Evolutionary conservation across 1,284 basidiomycete genomes (phyloP).

Genomic region (Tilletia setariae): DNA sequence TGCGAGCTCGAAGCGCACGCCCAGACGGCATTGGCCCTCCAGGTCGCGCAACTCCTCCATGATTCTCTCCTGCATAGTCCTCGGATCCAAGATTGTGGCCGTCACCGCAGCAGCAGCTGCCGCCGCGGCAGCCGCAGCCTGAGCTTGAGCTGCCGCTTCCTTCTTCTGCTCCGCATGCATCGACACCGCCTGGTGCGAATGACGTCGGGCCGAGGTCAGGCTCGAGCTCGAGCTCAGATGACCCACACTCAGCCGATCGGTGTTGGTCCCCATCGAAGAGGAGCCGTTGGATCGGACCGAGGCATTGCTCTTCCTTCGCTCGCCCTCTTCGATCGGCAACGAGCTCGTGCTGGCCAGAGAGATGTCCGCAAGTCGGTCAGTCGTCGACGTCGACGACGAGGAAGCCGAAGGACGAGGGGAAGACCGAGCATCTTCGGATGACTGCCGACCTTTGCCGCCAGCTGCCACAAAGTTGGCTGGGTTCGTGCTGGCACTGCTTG

Average conservation of each 20-base stretch:
- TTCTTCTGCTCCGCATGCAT: slow-evolving; percentile 6
- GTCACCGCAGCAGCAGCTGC: slow-evolving; percentile 11
- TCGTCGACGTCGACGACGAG: background rate
- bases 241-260: background rate
- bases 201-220: slow-evolving; percentile 16
- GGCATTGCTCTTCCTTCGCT: background rate
- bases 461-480: background rate
- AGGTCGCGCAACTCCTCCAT: slow-evolving; percentile 34
- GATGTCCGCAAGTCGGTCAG: background rate
- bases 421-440: background rate
- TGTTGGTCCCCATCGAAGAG: background rate
- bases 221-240: slow-evolving; percentile 10
- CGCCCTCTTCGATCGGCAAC: background rate
- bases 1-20: slow-evolving; percentile 42
- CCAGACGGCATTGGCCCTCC: slow-evolving; percentile 29
- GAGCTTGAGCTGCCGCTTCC: background rate
- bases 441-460: background rate
- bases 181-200: slow-evolving; percentile 16
- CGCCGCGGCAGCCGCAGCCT: background rate
- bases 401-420: background rate
- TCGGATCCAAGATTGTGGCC: slow-evolving; percentile 25
- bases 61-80: slow-evolving; percentile 39
- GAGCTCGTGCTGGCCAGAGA: slow-evolving; percentile 9
- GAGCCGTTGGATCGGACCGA: background rate
- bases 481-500: background rate